Evolutionary conservation across 2,329 filamentous ascomycete genomes (phyloP).

Genomic region (Geosmithia putterillii): DNA sequence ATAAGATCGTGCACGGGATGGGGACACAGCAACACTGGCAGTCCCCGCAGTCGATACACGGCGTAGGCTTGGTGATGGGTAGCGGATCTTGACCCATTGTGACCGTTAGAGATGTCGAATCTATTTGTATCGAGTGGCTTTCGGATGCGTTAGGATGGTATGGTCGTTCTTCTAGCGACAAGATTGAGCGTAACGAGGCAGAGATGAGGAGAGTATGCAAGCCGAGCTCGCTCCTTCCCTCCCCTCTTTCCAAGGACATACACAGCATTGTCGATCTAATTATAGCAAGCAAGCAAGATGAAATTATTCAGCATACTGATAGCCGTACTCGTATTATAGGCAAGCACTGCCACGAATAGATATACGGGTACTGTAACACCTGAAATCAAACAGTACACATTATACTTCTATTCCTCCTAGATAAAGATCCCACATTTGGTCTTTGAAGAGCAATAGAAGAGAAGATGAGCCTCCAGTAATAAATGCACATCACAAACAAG

Average conservation of each 20-base stretch:
- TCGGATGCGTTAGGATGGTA: neutral
- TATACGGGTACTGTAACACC: too few relatives aligned
- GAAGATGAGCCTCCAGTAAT: too few relatives aligned
- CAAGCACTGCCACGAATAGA: too few relatives aligned
- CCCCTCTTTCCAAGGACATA: neutral
- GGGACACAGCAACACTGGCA: slow-evolving; percentile 43
- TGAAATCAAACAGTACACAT: too few relatives aligned
- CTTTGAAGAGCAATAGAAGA: too few relatives aligned
- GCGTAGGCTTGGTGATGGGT: slow-evolving; percentile 35
- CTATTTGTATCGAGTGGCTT: neutral
- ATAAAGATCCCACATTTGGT: too few relatives aligned
- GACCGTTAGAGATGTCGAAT: neutral
- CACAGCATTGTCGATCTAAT: neutral
- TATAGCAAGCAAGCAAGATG: neutral
- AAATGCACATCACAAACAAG: too few relatives aligned
- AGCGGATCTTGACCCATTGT: neutral
- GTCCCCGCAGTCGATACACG: slow-evolving; percentile 37
- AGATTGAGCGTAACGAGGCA: too few relatives aligned
- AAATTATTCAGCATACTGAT: neutral
- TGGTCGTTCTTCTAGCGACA: too few relatives aligned
- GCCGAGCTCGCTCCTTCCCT: neutral
- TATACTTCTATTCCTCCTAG: too few relatives aligned
- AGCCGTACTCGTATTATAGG: neutral
- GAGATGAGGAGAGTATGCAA: too few relatives aligned
- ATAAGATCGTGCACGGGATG: slow-evolving; percentile 38